These are phyloP conservation scores for Suillus variegatus DNA, from an alignment of 768 basidiomycete genomes.

Conservation along the genomic window DNA sequence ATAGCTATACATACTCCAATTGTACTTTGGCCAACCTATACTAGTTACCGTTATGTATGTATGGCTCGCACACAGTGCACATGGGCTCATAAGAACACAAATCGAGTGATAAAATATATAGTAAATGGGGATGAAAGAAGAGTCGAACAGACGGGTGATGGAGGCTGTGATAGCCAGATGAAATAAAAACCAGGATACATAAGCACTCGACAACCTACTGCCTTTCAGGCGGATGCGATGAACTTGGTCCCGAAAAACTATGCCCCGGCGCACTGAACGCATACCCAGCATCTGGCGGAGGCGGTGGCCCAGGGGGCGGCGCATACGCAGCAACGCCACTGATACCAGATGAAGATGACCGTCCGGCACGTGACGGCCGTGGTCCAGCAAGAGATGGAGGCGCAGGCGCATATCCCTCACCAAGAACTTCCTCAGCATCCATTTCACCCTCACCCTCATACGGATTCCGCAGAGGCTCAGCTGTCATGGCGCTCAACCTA, in stretches of 20 bases:
- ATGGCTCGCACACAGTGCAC: not conserved
- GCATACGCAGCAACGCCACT: not conserved
- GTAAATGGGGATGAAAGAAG: not conserved
- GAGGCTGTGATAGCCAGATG: not conserved
- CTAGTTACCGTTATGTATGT: not conserved
- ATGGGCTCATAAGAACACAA: not conserved
- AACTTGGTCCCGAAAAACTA: conserved; percentile 18
- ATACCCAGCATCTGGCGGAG: conserved; percentile 20
- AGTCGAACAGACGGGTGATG: not conserved
- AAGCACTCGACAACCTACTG: not conserved
- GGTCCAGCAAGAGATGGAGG: not conserved
- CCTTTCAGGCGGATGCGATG: conserved; percentile 4
- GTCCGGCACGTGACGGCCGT: not conserved
- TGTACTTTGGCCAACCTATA: not conserved
- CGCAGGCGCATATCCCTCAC: not conserved
- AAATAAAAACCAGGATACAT: not conserved
- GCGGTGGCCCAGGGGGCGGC: conserved; percentile 11
- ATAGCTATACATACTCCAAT: not conserved
- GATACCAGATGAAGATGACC: not conserved
- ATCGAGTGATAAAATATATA: not conserved
- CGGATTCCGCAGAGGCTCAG: conserved; percentile 24
- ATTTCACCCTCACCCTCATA: conserved; percentile 21
- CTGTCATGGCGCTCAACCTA: conserved; percentile 20
- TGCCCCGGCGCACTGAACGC: conserved; percentile 26
- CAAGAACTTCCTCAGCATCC: conserved; percentile 20